Conservation (phyloP, 139 green algal species). For the Picochlorum sp. region DNA sequence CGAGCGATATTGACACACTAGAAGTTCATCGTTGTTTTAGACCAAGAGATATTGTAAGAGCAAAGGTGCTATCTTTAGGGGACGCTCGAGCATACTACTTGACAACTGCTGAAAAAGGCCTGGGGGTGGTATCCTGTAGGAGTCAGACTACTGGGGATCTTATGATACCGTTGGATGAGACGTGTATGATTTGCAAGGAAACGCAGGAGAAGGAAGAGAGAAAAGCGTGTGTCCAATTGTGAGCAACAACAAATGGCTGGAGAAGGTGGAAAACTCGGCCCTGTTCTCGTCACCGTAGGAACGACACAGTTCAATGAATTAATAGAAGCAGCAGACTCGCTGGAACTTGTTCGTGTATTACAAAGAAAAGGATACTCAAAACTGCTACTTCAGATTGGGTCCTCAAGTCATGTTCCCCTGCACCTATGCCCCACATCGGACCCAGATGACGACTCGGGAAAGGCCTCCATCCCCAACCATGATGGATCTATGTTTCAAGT, state of each 20-base stretch:
- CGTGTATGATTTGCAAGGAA: conserved; percentile 74
- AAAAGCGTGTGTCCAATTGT: conserved; percentile 47
- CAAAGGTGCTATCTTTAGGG: conserved; percentile 70
- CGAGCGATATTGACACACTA: conserved; percentile 84
- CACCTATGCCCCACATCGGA: neutral
- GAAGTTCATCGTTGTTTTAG: conserved; percentile 76
- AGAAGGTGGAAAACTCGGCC: too few relatives aligned
- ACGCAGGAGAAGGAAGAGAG: conserved; percentile 58
- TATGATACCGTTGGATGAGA: conserved; percentile 71
- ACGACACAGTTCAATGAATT: conserved; percentile 77
- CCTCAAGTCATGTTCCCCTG: neutral
- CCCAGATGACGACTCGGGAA: too few relatives aligned
- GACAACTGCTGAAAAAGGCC: conserved; percentile 77
- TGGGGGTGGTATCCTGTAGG: conserved; percentile 84
- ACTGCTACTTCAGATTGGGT: conserved; percentile 57
- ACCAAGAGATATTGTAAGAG: conserved; percentile 78
- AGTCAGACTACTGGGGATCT: conserved; percentile 49
- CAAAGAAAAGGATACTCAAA: conserved; percentile 41
- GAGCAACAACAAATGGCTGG: neutral
- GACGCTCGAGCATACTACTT: conserved; percentile 82
- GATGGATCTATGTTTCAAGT: conserved; percentile 19
- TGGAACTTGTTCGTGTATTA: conserved; percentile 35
- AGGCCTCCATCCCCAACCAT: too few relatives aligned
- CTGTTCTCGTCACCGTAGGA: conserved; percentile 73
- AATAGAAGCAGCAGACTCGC: conserved; percentile 48